Evolutionary conservation across 2,329 filamentous ascomycete genomes (phyloP).

Genomic region (Talaromyces rugulosus): DNA sequence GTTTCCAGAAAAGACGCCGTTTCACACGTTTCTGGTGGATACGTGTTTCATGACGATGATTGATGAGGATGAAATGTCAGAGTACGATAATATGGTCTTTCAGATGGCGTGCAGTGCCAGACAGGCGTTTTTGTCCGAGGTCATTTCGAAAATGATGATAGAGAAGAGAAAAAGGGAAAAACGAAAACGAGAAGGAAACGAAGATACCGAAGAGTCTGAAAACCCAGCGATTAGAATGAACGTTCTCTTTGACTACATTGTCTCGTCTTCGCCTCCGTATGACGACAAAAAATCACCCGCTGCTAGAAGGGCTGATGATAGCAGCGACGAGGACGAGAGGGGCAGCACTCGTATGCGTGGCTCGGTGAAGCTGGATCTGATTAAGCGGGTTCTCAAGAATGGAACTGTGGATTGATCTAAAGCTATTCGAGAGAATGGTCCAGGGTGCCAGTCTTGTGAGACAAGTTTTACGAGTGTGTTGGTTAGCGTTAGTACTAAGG

Average conservation of each 20-base stretch:
- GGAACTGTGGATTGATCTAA: background rate
- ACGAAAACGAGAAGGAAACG: background rate
- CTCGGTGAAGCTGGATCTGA: background rate
- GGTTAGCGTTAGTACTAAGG: background rate
- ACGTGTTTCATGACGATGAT: background rate
- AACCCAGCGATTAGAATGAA: background rate
- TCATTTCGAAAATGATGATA: background rate
- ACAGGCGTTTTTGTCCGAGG: background rate
- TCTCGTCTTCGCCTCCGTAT: background rate
- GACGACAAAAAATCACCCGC: background rate
- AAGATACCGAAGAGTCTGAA: background rate
- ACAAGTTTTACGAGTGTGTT: background rate
- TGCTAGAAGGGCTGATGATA: background rate
- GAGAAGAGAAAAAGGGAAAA: background rate
- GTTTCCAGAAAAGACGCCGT: background rate
- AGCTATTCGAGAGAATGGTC: background rate
- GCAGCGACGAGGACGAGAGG: background rate
- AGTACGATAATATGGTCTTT: background rate
- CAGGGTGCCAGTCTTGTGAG: background rate
- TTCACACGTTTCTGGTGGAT: background rate
- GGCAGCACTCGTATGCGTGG: background rate
- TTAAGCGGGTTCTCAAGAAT: background rate
- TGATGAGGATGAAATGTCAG: background rate
- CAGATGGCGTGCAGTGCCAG: background rate
- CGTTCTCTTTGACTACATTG: background rate